Evolutionary conservation across 2,329 filamentous ascomycete species (phyloP), one percentile per base, ranked within the genome.

Genomic region (Raffaelea ambrosiae): DNA sequence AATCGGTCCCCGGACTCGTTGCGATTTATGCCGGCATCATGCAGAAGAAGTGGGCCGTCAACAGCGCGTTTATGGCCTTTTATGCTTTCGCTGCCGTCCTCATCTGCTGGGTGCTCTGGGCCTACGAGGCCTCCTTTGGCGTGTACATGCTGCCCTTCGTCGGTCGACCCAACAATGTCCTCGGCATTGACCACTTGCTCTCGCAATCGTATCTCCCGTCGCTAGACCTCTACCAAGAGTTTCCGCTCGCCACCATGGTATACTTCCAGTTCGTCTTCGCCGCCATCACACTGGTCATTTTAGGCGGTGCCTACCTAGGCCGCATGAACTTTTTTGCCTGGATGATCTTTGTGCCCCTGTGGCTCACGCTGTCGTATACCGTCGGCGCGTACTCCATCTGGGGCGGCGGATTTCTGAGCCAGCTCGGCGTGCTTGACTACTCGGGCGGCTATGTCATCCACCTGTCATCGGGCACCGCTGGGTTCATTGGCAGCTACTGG

Each of bases 221-320:
- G 19, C 66, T 71, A 7, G 61, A 44, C 18, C 7, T 70, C 19
- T 55, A 53, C 7, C 64, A 69, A 45, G 63, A 65, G 51, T 73
- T 70, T 51, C 69, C 69, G 1, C 59, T 69, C 47, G 62, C 65
- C 5, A 74, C 71, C 3, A 74, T 74, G 72, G 61, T 74, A 0
- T 75, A 75, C 57, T 74, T 74, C 60, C 72, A 75, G 53, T 74
- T 74, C 53, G 71, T 73, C 42, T 74, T 75, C 58, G 71, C 71
- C 0, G 71, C 70, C 39, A 74, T 74, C 53, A 74, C 72, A 0
- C 54, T 74, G 1, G 63, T 72, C 44, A 68, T 74, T 40, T 57
- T 68, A 47, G 71, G 70, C 0, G 72, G 72, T 5, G 64, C 68
- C 5, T 67, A 66, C 33, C 63, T 75, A 1, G 67, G 69, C 22